These are phyloP conservation scores for Candida nonsorbophila DNA, from an alignment of 805 yeast genomes.

Conservation along the genomic window DNA sequence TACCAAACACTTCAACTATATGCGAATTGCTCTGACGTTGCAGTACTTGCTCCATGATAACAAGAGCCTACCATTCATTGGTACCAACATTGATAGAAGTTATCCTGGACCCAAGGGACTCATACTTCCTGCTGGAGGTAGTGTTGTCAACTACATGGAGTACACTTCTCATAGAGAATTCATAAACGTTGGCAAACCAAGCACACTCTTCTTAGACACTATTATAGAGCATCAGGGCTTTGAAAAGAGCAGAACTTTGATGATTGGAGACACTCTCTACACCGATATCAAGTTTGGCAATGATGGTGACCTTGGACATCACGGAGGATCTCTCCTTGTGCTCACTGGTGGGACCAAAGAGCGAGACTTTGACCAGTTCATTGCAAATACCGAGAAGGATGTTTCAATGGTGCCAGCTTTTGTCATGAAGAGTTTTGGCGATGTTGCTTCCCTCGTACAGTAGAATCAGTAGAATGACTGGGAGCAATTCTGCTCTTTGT, in stretches of 20 bases:
- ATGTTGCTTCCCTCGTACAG: conserved; percentile 8
- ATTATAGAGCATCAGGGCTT: conserved; percentile 22
- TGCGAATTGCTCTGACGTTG: conserved; percentile 30
- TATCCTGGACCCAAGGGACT: conserved; percentile 36
- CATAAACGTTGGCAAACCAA: conserved; percentile 36
- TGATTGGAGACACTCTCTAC: conserved; percentile 39
- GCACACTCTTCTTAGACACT: conserved; percentile 22
- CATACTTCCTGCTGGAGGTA: conserved; percentile 37
- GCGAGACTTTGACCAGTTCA: conserved; percentile 15
- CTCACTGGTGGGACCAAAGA: conserved; percentile 30
- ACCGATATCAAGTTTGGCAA: conserved; percentile 40
- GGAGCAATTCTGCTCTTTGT: neutral
- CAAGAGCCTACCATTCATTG: conserved; percentile 30
- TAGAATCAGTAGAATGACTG: neutral
- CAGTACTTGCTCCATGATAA: conserved; percentile 29
- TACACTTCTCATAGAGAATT: conserved; percentile 28
- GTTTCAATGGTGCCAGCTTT: conserved; percentile 20
- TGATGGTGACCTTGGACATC: conserved; percentile 26
- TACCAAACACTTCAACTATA: conserved; percentile 31
- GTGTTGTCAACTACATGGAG: conserved; percentile 32
- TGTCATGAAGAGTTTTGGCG: conserved; percentile 28
- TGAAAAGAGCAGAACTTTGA: conserved; percentile 22
- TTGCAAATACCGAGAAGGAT: conserved; percentile 6
- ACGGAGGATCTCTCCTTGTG: conserved; percentile 27
- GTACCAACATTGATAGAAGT: conserved; percentile 35